These are phyloP conservation scores for Cucurbita ficifolia DNA, from an alignment of 306 rosid genomes.

Conservation along the genomic window DNA sequence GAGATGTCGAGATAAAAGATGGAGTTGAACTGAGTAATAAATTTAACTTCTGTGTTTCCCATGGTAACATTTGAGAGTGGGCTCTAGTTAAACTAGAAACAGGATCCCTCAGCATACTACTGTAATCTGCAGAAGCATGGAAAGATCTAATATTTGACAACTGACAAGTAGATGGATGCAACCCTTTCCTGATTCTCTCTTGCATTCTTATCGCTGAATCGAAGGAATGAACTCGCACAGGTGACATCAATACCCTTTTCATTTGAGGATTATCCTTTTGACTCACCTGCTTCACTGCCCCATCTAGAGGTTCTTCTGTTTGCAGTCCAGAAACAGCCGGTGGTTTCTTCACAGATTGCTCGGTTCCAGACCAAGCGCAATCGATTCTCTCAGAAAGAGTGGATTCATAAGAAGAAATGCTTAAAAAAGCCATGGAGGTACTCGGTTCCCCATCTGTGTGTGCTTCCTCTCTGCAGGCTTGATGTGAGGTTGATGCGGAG, in stretches of 20 bases:
- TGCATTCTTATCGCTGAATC: constrained; percentile 65
- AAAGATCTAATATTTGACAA: constrained; percentile 52
- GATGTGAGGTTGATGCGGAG: constrained; percentile 1
- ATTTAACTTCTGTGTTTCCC: constrained; percentile 55
- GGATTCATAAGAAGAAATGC: constrained; percentile 30
- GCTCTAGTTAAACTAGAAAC: constrained; percentile 32
- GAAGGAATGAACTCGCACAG: constrained; percentile 71
- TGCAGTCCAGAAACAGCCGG: constrained; percentile 13
- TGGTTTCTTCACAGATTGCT: constrained; percentile 27
- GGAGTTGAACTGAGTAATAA: constrained; percentile 41
- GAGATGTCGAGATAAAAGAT: constrained; percentile 45
- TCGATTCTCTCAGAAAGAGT: constrained; percentile 90
- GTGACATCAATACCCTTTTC: constrained; percentile 30
- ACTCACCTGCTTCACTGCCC: constrained; percentile 13
- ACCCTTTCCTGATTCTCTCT: constrained; percentile 46
- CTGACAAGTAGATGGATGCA: constrained; percentile 38
- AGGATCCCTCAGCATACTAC: constrained; percentile 76
- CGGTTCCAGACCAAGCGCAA: constrained; percentile 88
- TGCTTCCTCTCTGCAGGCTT: constrained; percentile 23
- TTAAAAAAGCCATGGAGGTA: constrained; percentile 13
- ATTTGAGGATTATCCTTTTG: constrained; percentile 29
- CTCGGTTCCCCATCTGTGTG: constrained; percentile 33
- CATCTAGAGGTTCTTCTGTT: constrained; percentile 22
- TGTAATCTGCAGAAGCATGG: constrained; percentile 80
- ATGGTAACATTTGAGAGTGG: constrained; percentile 41